Conservation (phyloP, 345 rosid genomes). For the Rhizophora mangle region DNA sequence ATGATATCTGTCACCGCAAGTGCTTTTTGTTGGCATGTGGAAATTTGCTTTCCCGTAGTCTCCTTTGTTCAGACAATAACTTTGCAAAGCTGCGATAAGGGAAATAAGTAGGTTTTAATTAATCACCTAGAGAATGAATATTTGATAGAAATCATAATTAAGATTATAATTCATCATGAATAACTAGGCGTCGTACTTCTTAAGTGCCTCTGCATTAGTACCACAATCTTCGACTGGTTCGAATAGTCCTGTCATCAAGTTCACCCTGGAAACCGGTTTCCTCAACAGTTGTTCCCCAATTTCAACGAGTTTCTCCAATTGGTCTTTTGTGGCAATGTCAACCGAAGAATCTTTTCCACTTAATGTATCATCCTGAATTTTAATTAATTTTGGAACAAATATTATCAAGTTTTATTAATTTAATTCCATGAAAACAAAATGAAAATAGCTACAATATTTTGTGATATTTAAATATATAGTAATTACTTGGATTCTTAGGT, state of each 20-base stretch:
- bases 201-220: slow-evolving; percentile 10
- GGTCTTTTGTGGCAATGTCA: slow-evolving; percentile 12
- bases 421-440: neutral
- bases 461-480: neutral
- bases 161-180: neutral
- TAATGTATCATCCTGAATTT: slow-evolving; percentile 15
- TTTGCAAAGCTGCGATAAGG: neutral
- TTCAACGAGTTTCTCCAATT: neutral
- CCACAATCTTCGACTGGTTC: neutral
- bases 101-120: neutral
- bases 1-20: neutral
- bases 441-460: neutral
- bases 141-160: neutral
- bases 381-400: neutral
- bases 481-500: slow-evolving; percentile 11
- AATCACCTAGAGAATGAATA: neutral
- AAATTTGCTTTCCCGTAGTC: neutral
- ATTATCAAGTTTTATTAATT: neutral
- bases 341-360: slow-evolving; percentile 7
- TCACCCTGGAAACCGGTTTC: slow-evolving; percentile 11
- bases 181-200: neutral
- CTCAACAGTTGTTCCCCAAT: neutral
- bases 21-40: neutral
- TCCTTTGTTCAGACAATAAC: slow-evolving; percentile 6
- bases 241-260: neutral